A percentile compares a stretch with the other conserved stretches of the same genome.
phyloP scores from a whole-genome alignment of 352 stramenopile species.

The Peronospora farinosa region DNA sequence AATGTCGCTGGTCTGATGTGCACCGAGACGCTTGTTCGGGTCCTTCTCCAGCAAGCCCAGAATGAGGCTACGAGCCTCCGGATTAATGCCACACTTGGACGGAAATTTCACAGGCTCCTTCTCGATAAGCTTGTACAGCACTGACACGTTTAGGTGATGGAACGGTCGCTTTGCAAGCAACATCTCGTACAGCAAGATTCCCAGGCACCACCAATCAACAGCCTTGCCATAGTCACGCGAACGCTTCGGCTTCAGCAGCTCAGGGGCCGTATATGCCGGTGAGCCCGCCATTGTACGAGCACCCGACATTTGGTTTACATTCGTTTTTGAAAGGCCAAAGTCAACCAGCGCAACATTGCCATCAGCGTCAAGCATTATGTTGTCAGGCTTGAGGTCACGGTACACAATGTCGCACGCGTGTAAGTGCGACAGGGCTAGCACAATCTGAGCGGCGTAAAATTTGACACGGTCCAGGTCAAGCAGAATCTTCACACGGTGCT shows the following conservation, averaged over 20 bases:
- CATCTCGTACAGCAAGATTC: constrained; percentile 91
- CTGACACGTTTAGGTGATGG: constrained; percentile 86
- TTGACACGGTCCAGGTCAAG: constrained; percentile 71
- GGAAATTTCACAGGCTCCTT: constrained; percentile 85
- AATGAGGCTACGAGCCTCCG: constrained; percentile 69
- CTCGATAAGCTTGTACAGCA: constrained; percentile 89
- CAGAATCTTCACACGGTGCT: constrained; percentile 82
- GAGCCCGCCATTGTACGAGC: constrained; percentile 83
- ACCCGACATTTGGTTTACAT: constrained; percentile 77
- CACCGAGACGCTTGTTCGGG: constrained; percentile 72
- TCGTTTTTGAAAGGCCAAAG: constrained; percentile 92
- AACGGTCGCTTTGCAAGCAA: constrained; percentile 87
- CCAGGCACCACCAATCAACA: constrained; percentile 85
- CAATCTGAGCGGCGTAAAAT: constrained; percentile 91
- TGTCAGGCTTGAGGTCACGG: constrained; percentile 93
- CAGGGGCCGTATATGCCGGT: constrained; percentile 73
- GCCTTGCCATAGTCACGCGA: constrained; percentile 83
- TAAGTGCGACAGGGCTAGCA: constrained; percentile 85
- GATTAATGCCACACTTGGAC: constrained; percentile 55
- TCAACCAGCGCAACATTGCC: constrained; percentile 93
- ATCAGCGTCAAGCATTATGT: constrained; percentile 92
- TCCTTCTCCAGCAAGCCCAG: constrained; percentile 78
- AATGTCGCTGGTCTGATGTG: constrained; percentile 76
- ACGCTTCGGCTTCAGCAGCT: constrained; percentile 78
- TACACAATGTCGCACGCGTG: constrained; percentile 94